These are phyloP conservation scores for Pythium guiyangense DNA, from an alignment of 352 stramenopile species.

Conservation along the genomic window DNA sequence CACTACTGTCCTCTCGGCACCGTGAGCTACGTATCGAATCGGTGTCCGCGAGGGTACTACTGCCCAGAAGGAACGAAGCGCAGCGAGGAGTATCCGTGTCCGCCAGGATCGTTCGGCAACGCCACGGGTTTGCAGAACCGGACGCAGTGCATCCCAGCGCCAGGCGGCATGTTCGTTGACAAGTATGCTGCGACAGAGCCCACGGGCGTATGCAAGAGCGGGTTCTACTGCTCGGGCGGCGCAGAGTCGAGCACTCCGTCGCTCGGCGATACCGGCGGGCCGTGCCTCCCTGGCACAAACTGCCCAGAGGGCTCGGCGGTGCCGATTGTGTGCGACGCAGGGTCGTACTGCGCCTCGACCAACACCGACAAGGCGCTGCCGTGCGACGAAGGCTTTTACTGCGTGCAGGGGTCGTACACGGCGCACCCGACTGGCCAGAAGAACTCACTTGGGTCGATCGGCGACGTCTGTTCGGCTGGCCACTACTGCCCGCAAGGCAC, in stretches of 20 bases:
- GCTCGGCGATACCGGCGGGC: slow-evolving; percentile 36
- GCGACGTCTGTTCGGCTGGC: slow-evolving; percentile 59
- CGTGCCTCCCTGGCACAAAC: slow-evolving; percentile 83
- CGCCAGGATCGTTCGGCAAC: slow-evolving; percentile 72
- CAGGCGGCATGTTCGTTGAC: slow-evolving; percentile 64
- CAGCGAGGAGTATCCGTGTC: slow-evolving; percentile 61
- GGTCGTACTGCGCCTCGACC: slow-evolving; percentile 73
- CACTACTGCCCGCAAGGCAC: slow-evolving; percentile 79
- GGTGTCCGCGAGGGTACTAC: slow-evolving; percentile 79
- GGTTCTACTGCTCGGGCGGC: slow-evolving; percentile 79
- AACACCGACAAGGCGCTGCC: slow-evolving; percentile 65
- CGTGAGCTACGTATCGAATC: slow-evolving; percentile 31
- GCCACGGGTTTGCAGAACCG: slow-evolving; percentile 32
- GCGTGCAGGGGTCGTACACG: slow-evolving; percentile 81
- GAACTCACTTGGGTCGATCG: slow-evolving; percentile 71
- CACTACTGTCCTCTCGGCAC: slow-evolving; percentile 51
- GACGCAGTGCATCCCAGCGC: slow-evolving; percentile 57
- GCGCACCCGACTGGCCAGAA: slow-evolving; percentile 60
- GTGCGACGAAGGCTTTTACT: slow-evolving; percentile 86
- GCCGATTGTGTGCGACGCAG: slow-evolving; percentile 77
- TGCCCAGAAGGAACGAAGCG: slow-evolving; percentile 63
- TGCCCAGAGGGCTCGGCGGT: slow-evolving; percentile 81
- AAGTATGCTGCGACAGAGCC: slow-evolving; percentile 38
- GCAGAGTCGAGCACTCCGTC: slow-evolving; percentile 50
- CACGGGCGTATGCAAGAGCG: slow-evolving; percentile 57